Percentiles rank a stretch among this genome's conserved stretches.
phyloP scores from a whole-genome alignment of 352 stramenopile genomes.

The Pythium aquatile region DNA sequence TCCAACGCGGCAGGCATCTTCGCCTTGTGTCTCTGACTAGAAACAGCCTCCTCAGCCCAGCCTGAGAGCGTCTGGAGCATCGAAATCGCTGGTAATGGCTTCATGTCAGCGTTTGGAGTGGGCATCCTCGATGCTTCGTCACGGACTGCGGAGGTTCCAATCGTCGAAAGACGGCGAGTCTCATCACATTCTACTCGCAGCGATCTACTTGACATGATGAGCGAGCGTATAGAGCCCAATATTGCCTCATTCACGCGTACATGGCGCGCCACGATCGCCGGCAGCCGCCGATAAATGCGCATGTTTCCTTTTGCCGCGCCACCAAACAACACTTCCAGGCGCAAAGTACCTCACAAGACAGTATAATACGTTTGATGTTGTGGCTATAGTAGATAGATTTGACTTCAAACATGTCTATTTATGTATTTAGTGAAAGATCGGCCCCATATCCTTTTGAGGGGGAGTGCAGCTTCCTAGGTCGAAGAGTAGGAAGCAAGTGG shows the following conservation, averaged over 20 bases:
- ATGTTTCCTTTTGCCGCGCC: constrained; percentile 14
- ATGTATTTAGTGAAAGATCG: constrained; percentile 16
- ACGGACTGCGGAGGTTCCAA: background rate
- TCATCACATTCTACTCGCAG: constrained; percentile 9
- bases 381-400: background rate
- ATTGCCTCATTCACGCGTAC: constrained; percentile 2
- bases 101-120: background rate
- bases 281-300: constrained; percentile 14
- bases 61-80: constrained; percentile 23
- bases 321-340: constrained; percentile 11
- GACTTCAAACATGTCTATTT: constrained; percentile 10
- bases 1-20: background rate
- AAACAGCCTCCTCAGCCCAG: background rate
- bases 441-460: constrained; percentile 28
- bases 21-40: background rate
- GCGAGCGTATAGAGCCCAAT: background rate
- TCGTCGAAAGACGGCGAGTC: constrained; percentile 6
- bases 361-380: constrained; percentile 11
- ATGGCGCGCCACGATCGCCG: constrained; percentile 13
- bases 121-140: background rate
- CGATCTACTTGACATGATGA: background rate
- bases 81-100: constrained; percentile 8
- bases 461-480: constrained; percentile 13
- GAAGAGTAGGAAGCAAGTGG: constrained; percentile 22
- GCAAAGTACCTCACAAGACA: constrained; percentile 13